Conservation (phyloP, 164 flowering plant genomes). For the Tetrastigma voinierianum region DNA sequence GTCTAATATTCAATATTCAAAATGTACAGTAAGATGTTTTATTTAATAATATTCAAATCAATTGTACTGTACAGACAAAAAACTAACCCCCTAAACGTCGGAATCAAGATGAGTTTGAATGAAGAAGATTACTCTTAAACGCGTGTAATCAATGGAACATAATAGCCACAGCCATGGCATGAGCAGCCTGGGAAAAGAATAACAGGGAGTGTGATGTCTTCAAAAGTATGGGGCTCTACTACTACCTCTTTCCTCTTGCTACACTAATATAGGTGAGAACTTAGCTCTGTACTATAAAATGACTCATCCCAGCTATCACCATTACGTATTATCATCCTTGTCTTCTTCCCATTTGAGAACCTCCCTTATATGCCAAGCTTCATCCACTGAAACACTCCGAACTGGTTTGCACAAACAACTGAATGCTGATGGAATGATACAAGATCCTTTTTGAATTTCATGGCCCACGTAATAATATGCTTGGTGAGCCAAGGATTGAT, state of each 20-base stretch:
- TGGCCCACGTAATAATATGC: conserved; percentile 55
- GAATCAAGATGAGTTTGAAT: too few relatives aligned
- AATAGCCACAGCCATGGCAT: too few relatives aligned
- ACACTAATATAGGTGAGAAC: conserved; percentile 40
- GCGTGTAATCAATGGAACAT: too few relatives aligned
- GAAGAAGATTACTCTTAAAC: too few relatives aligned
- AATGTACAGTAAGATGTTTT: too few relatives aligned
- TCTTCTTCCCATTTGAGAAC: conserved; percentile 65
- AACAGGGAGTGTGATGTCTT: too few relatives aligned
- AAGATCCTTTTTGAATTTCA: conserved; percentile 61
- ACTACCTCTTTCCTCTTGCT: conserved; percentile 32
- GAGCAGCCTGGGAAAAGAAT: too few relatives aligned
- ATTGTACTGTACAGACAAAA: too few relatives aligned
- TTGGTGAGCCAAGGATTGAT: conserved; percentile 41
- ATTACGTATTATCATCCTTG: conserved; percentile 31
- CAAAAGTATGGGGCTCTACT: too few relatives aligned
- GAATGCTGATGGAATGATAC: conserved; percentile 33
- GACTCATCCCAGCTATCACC: conserved; percentile 31
- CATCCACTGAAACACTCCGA: conserved; percentile 49
- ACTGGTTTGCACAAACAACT: conserved; percentile 49
- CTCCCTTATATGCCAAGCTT: conserved; percentile 46
- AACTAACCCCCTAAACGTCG: too few relatives aligned
- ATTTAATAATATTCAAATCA: too few relatives aligned
- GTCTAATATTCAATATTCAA: too few relatives aligned
- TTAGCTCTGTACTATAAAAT: conserved; percentile 43